These are phyloP conservation scores for Abrus pulchellus DNA, from an alignment of 306 rosid species.

Conservation along the genomic window DNA sequence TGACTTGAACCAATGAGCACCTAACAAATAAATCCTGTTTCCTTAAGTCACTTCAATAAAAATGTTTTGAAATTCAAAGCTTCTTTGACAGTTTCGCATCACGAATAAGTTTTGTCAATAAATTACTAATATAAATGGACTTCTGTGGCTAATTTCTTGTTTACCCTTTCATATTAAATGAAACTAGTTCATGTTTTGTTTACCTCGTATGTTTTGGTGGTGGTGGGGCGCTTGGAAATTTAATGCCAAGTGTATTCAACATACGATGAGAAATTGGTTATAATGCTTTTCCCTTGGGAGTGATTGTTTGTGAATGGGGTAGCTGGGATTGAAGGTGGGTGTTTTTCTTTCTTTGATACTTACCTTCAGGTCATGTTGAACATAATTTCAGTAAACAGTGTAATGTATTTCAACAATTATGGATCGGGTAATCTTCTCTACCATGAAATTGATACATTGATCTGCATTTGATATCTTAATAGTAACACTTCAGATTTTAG, in stretches of 20 bases:
- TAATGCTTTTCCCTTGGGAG: neutral
- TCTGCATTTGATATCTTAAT: neutral
- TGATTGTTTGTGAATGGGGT: neutral
- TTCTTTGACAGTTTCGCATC: neutral
- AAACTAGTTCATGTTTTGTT: conserved; percentile 14
- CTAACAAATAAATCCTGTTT: neutral
- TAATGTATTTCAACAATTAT: neutral
- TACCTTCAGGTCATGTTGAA: neutral
- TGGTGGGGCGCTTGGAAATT: neutral
- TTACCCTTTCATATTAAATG: conserved; percentile 6
- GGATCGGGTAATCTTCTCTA: neutral
- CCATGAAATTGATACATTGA: conserved; percentile 16
- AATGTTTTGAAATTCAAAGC: neutral
- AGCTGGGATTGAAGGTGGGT: neutral
- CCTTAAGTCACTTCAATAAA: neutral
- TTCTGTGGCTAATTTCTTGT: conserved; percentile 19
- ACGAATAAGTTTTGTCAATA: conserved; percentile 15
- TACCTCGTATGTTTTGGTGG: neutral
- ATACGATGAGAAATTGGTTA: neutral
- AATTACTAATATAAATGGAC: conserved; percentile 13
- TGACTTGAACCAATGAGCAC: neutral
- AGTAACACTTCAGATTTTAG: neutral
- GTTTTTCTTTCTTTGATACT: neutral
- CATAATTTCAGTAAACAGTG: neutral
- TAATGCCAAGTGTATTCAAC: neutral